These are phyloP conservation scores for Carex pumila DNA, from an alignment of 176 grass and related monocot species.

Conservation along the genomic window DNA sequence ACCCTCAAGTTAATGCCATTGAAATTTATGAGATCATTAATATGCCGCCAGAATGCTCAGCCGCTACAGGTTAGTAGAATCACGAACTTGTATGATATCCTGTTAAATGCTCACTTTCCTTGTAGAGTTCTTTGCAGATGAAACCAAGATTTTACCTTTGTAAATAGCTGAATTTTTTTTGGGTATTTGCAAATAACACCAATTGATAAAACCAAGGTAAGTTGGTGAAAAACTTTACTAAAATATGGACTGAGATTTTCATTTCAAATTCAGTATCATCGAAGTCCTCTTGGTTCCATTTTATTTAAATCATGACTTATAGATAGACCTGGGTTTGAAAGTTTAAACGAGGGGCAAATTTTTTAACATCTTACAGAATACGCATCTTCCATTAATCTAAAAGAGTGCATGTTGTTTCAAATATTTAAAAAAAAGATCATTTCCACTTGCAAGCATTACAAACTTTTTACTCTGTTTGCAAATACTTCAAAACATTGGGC, in stretches of 20 bases:
- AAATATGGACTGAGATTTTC: background rate
- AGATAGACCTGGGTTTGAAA: background rate
- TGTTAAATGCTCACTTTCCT: background rate
- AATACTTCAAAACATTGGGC: background rate
- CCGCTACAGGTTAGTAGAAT: slow-evolving; percentile 23
- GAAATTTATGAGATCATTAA: slow-evolving; percentile 34
- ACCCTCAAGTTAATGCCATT: slow-evolving; percentile 34
- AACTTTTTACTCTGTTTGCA: background rate
- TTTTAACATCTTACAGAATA: background rate
- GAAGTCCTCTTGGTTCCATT: background rate
- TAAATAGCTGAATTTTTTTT: background rate
- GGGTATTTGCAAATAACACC: background rate
- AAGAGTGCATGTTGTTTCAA: background rate
- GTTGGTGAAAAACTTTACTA: background rate
- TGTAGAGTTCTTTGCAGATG: slow-evolving; percentile 11
- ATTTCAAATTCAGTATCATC: background rate
- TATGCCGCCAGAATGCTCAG: slow-evolving; percentile 19
- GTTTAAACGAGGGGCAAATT: background rate
- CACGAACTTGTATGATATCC: background rate
- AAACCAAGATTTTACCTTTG: background rate
- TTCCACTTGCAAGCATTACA: background rate
- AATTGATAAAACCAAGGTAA: background rate
- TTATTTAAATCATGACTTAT: background rate
- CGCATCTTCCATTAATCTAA: background rate
- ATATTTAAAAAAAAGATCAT: background rate